Conservation (phyloP, 2,329 filamentous ascomycete genomes). For the Cladosporium sp. region DNA sequence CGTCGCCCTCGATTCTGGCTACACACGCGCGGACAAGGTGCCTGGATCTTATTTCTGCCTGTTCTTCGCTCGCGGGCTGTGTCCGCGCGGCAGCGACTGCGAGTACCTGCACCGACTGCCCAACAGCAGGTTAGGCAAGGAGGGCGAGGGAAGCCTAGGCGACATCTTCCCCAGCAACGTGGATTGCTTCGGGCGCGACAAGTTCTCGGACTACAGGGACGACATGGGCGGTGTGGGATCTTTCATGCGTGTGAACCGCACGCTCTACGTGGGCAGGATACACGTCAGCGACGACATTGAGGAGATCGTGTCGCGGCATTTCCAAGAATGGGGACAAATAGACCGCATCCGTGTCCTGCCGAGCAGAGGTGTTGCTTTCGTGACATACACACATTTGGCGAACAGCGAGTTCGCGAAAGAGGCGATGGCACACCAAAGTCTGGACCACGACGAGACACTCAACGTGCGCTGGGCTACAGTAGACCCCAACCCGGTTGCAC, state of each 20-base stretch:
- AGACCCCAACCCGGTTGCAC: conserved; percentile 90
- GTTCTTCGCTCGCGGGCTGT: conserved; percentile 76
- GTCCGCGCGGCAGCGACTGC: conserved; percentile 86
- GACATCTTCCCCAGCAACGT: conserved; percentile 91
- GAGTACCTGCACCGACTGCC: conserved; percentile 89
- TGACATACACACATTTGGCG: conserved; percentile 87
- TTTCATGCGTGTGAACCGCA: conserved; percentile 90
- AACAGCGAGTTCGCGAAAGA: conserved; percentile 77
- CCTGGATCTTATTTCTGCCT: conserved; percentile 80
- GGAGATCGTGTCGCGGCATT: conserved; percentile 89
- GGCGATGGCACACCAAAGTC: conserved; percentile 87
- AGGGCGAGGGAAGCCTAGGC: conserved; percentile 49
- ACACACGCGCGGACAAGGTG: conserved; percentile 44
- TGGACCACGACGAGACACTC: conserved; percentile 86
- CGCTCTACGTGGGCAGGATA: conserved; percentile 87
- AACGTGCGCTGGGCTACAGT: conserved; percentile 97
- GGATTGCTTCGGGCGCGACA: conserved; percentile 92
- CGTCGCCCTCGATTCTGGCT: conserved; percentile 59
- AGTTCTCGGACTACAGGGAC: conserved; percentile 86
- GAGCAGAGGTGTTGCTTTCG: conserved; percentile 82
- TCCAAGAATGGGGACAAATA: conserved; percentile 92
- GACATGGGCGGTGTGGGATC: conserved; percentile 96
- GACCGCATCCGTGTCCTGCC: conserved; percentile 84
- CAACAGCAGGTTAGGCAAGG: conserved; percentile 37
- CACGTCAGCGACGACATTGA: conserved; percentile 96